These are phyloP conservation scores for Grammothele lineata DNA, from an alignment of 768 basidiomycete genomes.

Conservation along the genomic window DNA sequence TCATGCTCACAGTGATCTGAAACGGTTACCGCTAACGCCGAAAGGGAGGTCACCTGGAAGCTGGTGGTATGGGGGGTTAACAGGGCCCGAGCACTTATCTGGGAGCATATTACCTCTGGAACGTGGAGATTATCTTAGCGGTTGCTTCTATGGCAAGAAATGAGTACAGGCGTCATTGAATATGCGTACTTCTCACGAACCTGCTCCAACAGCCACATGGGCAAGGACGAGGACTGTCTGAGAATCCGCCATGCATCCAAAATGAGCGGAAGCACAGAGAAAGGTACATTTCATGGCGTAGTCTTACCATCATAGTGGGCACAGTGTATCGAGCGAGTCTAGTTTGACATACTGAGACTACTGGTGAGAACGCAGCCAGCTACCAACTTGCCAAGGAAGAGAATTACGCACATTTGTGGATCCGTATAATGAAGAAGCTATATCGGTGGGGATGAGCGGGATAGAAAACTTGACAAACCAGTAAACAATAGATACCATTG, in stretches of 20 bases:
- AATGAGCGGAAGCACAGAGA: no score
- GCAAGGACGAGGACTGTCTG: constrained; percentile 10
- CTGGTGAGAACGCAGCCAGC: no score
- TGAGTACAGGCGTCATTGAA: not conserved
- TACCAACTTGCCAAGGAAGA: no score
- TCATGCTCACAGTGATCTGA: no score
- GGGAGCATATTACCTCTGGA: constrained; percentile 1
- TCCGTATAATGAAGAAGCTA: constrained; percentile 17
- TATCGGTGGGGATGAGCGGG: no score
- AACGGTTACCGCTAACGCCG: constrained; percentile 10
- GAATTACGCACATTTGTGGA: constrained; percentile 12
- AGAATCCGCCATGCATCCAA: no score
- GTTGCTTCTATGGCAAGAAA: constrained; percentile 3
- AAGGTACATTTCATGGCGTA: no score
- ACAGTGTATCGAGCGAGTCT: constrained; percentile 6
- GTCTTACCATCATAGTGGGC: constrained; percentile 8
- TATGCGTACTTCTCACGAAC: not conserved
- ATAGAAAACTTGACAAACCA: no score
- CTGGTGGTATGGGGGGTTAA: not conserved
- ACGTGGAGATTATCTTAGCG: constrained; percentile 10
- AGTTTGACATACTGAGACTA: constrained; percentile 11
- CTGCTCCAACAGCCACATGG: constrained; percentile 9
- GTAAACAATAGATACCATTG: constrained; percentile 1
- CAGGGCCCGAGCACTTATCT: no score
- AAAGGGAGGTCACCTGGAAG: constrained; percentile 3